Evolutionary conservation across 75 land plant species (phyloP).

Genomic region (Pinus tabuliformis): DNA sequence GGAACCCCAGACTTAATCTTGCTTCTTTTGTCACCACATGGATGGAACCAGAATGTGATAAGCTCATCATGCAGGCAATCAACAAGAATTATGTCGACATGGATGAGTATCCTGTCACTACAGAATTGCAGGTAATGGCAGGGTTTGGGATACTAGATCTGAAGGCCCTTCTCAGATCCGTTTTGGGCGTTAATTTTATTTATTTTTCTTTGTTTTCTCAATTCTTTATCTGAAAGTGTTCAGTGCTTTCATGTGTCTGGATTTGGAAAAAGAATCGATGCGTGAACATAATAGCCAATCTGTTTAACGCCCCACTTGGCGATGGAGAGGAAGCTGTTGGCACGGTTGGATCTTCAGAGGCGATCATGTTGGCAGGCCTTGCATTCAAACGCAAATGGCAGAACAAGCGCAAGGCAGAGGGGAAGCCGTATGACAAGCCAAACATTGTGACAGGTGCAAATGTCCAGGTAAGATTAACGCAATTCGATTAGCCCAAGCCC

Average conservation of each 20-base stretch:
- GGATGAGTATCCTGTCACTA: slow-evolving; percentile 74
- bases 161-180: not conserved
- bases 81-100: slow-evolving; percentile 77
- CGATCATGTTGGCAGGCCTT: slow-evolving; percentile 64
- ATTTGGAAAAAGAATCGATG: slow-evolving; percentile 50
- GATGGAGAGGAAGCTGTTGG: slow-evolving; percentile 44
- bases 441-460: slow-evolving; percentile 66
- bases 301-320: slow-evolving; percentile 52
- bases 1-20: slow-evolving; percentile 70
- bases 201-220: no score
- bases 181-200: not conserved
- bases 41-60: slow-evolving; percentile 79
- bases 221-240: no score
- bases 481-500: no score
- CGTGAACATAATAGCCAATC: slow-evolving; percentile 66
- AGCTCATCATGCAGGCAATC: slow-evolving; percentile 46
- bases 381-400: slow-evolving; percentile 72
- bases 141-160: no score
- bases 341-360: slow-evolving; percentile 67
- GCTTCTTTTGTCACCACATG: slow-evolving; percentile 80
- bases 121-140: slow-evolving; percentile 52
- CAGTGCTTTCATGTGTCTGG: no score
- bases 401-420: slow-evolving; percentile 48
- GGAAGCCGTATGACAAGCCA: slow-evolving; percentile 58
- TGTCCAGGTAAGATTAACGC: slow-evolving; percentile 31